These are phyloP conservation scores for Aspergillus melleus DNA, from an alignment of 2,329 filamentous ascomycete species.

Conservation along the genomic window DNA sequence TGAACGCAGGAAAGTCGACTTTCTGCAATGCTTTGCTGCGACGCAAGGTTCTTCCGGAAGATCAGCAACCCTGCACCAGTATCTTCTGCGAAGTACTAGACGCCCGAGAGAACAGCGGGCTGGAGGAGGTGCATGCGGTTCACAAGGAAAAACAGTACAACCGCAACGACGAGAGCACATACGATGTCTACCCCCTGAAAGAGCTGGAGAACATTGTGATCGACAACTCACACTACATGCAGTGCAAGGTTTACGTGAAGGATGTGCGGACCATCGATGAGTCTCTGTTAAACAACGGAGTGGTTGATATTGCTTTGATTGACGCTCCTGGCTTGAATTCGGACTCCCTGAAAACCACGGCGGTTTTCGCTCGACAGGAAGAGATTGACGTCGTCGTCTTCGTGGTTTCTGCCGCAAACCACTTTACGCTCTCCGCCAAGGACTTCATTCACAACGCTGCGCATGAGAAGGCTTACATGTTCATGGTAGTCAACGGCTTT, in stretches of 20 bases:
- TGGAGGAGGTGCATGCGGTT: slow-evolving; percentile 95
- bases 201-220: slow-evolving; percentile 86
- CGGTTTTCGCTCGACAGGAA: slow-evolving; percentile 93
- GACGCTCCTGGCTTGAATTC: slow-evolving; percentile 95
- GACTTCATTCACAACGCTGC: slow-evolving; percentile 97
- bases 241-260: slow-evolving; percentile 96
- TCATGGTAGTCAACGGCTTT: slow-evolving; percentile 97
- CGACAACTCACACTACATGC: slow-evolving; percentile 83
- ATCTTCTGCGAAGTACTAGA: slow-evolving; percentile 98
- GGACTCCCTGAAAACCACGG: slow-evolving; percentile 95
- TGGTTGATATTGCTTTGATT: slow-evolving; percentile 96
- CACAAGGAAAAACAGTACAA: slow-evolving; percentile 79
- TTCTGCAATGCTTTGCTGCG: slow-evolving; percentile 97
- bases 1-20: slow-evolving; percentile 97
- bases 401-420: slow-evolving; percentile 94
- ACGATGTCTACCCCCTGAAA: slow-evolving; percentile 76
- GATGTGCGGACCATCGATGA: slow-evolving; percentile 88
- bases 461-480: slow-evolving; percentile 96
- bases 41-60: slow-evolving; percentile 89
- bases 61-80: slow-evolving; percentile 96
- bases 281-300: slow-evolving; percentile 92
- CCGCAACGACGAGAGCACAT: slow-evolving; percentile 89
- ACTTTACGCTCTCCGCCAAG: slow-evolving; percentile 96
- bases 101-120: slow-evolving; percentile 80
- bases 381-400: slow-evolving; percentile 99